Evolutionary conservation across 331 rosid genomes (phyloP).

Genomic region (Arachis monticola): DNA sequence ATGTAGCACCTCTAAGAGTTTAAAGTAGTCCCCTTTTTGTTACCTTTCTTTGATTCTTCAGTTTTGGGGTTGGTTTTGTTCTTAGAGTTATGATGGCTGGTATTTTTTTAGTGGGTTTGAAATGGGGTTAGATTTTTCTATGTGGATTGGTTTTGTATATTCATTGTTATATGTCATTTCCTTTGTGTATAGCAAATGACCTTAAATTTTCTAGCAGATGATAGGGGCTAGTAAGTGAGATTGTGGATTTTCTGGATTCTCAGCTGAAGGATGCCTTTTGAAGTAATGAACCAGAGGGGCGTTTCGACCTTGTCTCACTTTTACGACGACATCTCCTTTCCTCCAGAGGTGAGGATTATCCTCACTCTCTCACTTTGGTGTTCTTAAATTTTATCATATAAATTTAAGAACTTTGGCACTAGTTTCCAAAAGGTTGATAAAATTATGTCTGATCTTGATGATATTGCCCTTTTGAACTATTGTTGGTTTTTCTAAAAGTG

Average conservation of each 20-base stretch:
- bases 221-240: slow-evolving; percentile 41
- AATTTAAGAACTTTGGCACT: slow-evolving; percentile 1
- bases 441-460: slow-evolving; percentile 16
- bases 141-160: slow-evolving; percentile 11
- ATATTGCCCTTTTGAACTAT: slow-evolving; percentile 15
- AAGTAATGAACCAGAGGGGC: slow-evolving; percentile 68
- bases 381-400: neutral
- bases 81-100: slow-evolving; percentile 22
- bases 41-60: neutral
- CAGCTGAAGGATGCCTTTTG: slow-evolving; percentile 76
- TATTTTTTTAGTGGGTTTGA: slow-evolving; percentile 28
- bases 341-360: slow-evolving; percentile 60
- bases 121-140: slow-evolving; percentile 14
- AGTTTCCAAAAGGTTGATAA: slow-evolving; percentile 14
- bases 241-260: slow-evolving; percentile 37
- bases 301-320: slow-evolving; percentile 61
- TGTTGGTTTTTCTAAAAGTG: slow-evolving; percentile 36
- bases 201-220: slow-evolving; percentile 51
- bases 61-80: neutral
- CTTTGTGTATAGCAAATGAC: slow-evolving; percentile 34
- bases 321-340: slow-evolving; percentile 61
- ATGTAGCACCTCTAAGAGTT: slow-evolving; percentile 23
- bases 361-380: slow-evolving; percentile 2
- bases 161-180: slow-evolving; percentile 27
- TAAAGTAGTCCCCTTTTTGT: neutral